These are phyloP conservation scores for Lagerstroemia speciosa DNA, from an alignment of 345 rosid species.

Conservation along the genomic window DNA sequence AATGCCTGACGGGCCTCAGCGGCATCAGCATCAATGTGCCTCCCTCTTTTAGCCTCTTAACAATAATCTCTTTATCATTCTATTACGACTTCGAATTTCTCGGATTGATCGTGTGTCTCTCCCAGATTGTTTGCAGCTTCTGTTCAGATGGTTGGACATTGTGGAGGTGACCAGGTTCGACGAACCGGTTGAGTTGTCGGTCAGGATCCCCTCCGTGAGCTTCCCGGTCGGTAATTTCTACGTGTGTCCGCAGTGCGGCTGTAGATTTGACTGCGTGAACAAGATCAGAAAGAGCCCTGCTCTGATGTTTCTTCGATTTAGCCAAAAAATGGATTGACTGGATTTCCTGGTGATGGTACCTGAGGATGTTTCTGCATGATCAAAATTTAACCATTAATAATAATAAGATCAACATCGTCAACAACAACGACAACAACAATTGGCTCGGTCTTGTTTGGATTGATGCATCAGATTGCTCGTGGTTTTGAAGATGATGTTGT, in stretches of 20 bases:
- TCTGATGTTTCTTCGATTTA: constrained; percentile 50
- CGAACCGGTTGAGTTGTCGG: constrained; percentile 65
- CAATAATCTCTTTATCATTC: background rate
- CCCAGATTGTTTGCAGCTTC: constrained; percentile 25
- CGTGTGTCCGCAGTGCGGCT: constrained; percentile 88
- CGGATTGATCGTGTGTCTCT: constrained; percentile 31
- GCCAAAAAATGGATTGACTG: background rate
- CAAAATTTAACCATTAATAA: background rate
- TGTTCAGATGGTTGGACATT: constrained; percentile 88
- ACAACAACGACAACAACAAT: too few species aligned
- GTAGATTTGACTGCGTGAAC: constrained; percentile 65
- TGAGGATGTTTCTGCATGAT: background rate
- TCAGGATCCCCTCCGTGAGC: constrained; percentile 79
- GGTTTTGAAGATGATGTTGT: too few species aligned
- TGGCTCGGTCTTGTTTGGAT: background rate
- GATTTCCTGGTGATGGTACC: background rate
- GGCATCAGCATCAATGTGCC: constrained; percentile 91
- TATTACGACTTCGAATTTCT: constrained; percentile 21
- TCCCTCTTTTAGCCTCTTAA: constrained; percentile 6
- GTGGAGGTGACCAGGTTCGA: constrained; percentile 65
- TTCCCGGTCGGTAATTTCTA: constrained; percentile 68
- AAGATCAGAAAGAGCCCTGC: constrained; percentile 24
- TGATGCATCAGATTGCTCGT: background rate
- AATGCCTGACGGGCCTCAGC: constrained; percentile 42
- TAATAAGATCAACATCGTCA: too few species aligned